phyloP scores from a whole-genome alignment of 2,329 filamentous ascomycete genomes.

The Arthrobotrys pseudoclavata region DNA sequence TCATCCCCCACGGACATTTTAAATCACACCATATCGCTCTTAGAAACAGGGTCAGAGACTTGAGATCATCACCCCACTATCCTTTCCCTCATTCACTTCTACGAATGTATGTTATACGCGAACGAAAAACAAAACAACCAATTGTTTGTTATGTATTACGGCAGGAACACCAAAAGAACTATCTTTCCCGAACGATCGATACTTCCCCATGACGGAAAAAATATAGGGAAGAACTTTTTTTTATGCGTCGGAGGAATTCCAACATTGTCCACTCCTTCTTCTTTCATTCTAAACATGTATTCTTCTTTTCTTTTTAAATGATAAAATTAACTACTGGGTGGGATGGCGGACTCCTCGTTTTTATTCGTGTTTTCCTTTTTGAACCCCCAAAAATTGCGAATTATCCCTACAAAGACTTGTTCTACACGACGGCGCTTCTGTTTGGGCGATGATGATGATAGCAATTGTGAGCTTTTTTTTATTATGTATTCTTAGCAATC shows the following conservation, averaged over 20 bases:
- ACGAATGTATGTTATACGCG: conserved; percentile 58
- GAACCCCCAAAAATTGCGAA: conserved; percentile 36
- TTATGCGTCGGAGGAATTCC: conserved; percentile 33
- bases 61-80: conserved; percentile 44
- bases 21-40: conserved; percentile 55
- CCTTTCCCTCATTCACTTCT: conserved; percentile 35
- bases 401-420: conserved; percentile 47
- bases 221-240: conserved; percentile 33
- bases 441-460: conserved; percentile 18
- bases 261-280: conserved; percentile 18
- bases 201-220: conserved; percentile 30
- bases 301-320: conserved; percentile 52
- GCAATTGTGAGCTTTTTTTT: conserved; percentile 13
- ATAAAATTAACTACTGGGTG: conserved; percentile 56
- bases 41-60: conserved; percentile 12
- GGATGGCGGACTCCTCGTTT: conserved; percentile 57
- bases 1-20: conserved; percentile 36
- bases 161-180: conserved; percentile 39
- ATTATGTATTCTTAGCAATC: conserved; percentile 57
- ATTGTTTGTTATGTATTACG: conserved; percentile 43
- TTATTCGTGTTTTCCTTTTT: conserved; percentile 49
- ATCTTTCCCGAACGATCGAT: conserved; percentile 46
- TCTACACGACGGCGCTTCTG: conserved; percentile 18
- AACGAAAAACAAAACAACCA: conserved; percentile 48
- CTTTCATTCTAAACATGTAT: conserved; percentile 51